Conservation (phyloP, 208 protist species). For the Naegleria fowleri region DNA sequence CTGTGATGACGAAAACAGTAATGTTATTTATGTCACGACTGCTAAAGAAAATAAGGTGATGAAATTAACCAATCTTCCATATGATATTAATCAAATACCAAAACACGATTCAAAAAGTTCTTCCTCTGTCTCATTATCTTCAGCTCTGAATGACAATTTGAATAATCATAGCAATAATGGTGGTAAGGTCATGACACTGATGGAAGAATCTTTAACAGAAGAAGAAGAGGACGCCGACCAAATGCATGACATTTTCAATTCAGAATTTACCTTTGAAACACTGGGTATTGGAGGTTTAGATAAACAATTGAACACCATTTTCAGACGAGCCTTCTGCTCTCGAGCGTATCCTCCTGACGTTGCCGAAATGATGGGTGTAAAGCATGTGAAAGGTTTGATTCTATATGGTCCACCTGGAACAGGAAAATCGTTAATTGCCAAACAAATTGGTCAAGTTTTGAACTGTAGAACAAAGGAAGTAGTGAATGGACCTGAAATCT, state of each 20-base stretch:
- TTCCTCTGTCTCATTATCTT: too few relatives aligned
- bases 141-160: too few relatives aligned
- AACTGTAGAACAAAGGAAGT: slow-evolving; percentile 79
- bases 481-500: slow-evolving; percentile 99
- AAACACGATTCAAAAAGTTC: too few relatives aligned
- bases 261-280: slow-evolving; percentile 77
- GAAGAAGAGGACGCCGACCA: not conserved
- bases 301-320: slow-evolving; percentile 96
- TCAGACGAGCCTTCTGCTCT: slow-evolving; percentile 98
- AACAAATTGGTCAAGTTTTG: slow-evolving; percentile 98
- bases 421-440: slow-evolving; percentile 96
- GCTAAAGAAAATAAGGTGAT: not conserved
- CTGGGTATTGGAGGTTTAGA: slow-evolving; percentile 94
- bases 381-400: slow-evolving; percentile 98
- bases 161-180: not conserved
- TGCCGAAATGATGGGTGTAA: slow-evolving; percentile 95
- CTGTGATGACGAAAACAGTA: not conserved
- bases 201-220: too few relatives aligned
- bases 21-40: not conserved
- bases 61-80: not conserved
- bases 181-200: not conserved
- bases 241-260: slow-evolving; percentile 50
- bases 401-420: slow-evolving; percentile 98
- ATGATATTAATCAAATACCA: not conserved
- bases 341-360: slow-evolving; percentile 97